A percentile compares a stretch with the other conserved stretches of the same genome.
These are phyloP conservation scores for Aspergillus sparsus DNA, from an alignment of 495 filamentous ascomycete species.

Conservation along the genomic window DNA sequence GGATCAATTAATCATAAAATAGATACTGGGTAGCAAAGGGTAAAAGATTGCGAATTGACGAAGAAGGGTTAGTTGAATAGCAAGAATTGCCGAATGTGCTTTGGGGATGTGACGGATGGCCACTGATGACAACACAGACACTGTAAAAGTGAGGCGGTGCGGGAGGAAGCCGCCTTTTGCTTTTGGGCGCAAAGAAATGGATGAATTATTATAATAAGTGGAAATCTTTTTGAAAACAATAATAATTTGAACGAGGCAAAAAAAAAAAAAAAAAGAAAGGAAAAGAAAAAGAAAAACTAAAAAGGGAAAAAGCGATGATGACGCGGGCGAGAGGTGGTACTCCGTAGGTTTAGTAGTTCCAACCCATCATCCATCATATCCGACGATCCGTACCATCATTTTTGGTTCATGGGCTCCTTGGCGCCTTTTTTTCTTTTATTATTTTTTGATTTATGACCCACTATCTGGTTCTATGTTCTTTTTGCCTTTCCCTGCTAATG, in stretches of 20 bases:
- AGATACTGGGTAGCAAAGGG: conserved; percentile 1
- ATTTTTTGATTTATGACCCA: too few species aligned
- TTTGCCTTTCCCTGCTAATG: too few species aligned
- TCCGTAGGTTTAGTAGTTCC: conserved; percentile 7
- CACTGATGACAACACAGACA: conserved; percentile 21
- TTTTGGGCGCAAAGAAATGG: conserved; percentile 16
- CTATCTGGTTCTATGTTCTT: too few species aligned
- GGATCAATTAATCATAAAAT: conserved; percentile 9
- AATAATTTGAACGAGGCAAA: conserved; percentile 1
- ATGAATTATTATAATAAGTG: neutral
- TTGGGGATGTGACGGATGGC: conserved; percentile 5
- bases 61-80: neutral
- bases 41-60: neutral
- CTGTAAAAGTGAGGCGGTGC: conserved; percentile 27
- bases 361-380: conserved; percentile 14
- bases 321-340: conserved; percentile 20
- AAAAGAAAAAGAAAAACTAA: conserved; percentile 8
- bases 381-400: conserved; percentile 17
- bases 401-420: conserved; percentile 1
- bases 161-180: conserved; percentile 5
- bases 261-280: neutral
- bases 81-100: neutral
- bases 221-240: neutral
- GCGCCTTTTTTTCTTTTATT: neutral
- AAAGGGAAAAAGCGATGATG: conserved; percentile 19